Conservation (phyloP, 805 yeast genomes). For the Yarrowia sp. region DNA sequence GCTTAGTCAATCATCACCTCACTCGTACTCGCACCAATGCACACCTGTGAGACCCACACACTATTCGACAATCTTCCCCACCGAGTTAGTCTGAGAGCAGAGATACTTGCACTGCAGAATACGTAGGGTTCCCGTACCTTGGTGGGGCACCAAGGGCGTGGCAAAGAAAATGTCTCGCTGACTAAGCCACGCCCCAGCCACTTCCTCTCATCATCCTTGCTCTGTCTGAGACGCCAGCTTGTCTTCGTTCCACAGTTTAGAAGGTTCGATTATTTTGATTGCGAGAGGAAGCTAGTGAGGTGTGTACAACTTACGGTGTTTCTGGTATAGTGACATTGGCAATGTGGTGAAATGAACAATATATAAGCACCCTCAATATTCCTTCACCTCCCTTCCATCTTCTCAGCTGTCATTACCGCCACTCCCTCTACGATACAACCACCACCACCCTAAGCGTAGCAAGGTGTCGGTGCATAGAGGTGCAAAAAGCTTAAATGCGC, state of each 20-base stretch:
- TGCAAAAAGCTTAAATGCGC: constrained; percentile 34
- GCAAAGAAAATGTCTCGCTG: too few species aligned
- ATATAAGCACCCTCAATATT: too few species aligned
- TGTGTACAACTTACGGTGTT: too few species aligned
- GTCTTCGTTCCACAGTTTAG: background rate
- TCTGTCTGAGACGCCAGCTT: constrained; percentile 10
- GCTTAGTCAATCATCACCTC: too few species aligned
- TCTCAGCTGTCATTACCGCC: background rate
- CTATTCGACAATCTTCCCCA: constrained; percentile 1
- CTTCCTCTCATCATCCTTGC: background rate
- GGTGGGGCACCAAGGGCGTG: too few species aligned
- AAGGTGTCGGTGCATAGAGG: constrained; percentile 25
- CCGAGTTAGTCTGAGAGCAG: too few species aligned
- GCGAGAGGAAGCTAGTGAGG: background rate
- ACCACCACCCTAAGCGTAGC: background rate
- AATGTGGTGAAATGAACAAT: too few species aligned
- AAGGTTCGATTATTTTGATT: constrained; percentile 8
- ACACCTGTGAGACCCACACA: constrained; percentile 2
- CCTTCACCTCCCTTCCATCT: too few species aligned
- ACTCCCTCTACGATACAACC: background rate
- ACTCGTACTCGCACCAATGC: background rate
- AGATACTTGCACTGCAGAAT: too few species aligned
- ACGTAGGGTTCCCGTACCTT: too few species aligned
- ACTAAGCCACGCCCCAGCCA: too few species aligned
- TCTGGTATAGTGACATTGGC: too few species aligned